Evolutionary conservation across 106 monocot genomes (phyloP).

Genomic region (Dioscorea dumetorum): DNA sequence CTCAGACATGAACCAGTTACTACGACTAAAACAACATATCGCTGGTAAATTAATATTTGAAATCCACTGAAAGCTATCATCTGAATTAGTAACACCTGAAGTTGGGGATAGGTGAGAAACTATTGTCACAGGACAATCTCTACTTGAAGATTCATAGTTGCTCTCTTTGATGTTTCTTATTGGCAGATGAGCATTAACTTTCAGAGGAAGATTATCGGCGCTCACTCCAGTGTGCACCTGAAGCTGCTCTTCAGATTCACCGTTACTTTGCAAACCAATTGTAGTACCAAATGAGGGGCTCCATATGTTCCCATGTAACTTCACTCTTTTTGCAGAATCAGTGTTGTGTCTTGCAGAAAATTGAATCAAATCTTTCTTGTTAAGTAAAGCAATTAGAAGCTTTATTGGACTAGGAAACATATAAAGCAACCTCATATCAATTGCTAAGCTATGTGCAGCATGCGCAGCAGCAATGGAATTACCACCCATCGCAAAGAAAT

Average conservation of each 20-base stretch:
- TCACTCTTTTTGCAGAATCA: constrained; percentile 30
- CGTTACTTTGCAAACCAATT: constrained; percentile 2
- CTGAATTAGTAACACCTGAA: constrained; percentile 6
- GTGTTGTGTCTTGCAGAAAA: not conserved
- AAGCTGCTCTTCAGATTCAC: not conserved
- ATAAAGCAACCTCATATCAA: constrained; percentile 86
- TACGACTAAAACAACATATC: constrained; percentile 51
- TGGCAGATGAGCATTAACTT: constrained; percentile 2
- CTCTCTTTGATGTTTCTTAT: not conserved
- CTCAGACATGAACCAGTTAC: constrained; percentile 35
- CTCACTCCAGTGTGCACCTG: constrained; percentile 3
- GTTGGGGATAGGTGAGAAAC: not conserved
- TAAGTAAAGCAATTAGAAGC: constrained; percentile 43
- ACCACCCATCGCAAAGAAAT: constrained; percentile 87
- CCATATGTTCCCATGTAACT: constrained; percentile 6
- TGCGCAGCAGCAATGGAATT: constrained; percentile 89
- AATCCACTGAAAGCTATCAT: constrained; percentile 18
- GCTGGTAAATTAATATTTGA: constrained; percentile 13
- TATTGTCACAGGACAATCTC: not conserved
- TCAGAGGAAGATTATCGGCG: constrained; percentile 1
- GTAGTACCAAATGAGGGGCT: not conserved
- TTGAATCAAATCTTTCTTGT: constrained; percentile 4
- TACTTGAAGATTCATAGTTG: not conserved
- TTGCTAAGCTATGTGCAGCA: constrained; percentile 68
- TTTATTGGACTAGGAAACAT: constrained; percentile 50